Evolutionary conservation across 192 early-diverging fungal species (phyloP), one percentile per base, ranked within the genome.

Genomic region (Coemansia sp.): DNA sequence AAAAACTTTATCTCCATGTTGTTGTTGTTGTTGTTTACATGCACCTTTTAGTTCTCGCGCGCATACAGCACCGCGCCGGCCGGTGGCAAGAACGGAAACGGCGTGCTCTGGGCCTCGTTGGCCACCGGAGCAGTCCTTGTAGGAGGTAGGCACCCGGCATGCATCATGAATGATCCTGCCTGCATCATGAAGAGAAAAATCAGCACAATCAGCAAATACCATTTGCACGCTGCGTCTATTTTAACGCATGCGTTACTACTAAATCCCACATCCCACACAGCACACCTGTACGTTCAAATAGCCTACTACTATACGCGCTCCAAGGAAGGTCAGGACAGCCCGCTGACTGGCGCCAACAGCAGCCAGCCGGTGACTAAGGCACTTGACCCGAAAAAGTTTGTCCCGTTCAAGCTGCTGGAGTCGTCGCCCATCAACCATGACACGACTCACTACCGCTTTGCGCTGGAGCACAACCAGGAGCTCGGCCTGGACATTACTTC

Each of bases 401-500:
- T 66, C 1, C 42, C 57, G 29, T 85, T 85, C 61, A 82, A 59
- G 52, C 80, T 85, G 40, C 59, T 69, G 71, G 76, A 73, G 56
- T 56, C 64, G 36, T 51, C 85, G 51, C 82, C 83, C 7, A 83
- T 94, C 71, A 92, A 89, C 71, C 85, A 92, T 73, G 86, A 93
- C 69, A 90, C 89, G 32, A 79, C 77, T 0, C 60, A 77, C 38
- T 89, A 87, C 81, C 83, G 87, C 33, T 92, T 95, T 64, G 85
- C 69, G 5, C 80, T 94, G 48, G 88, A 87, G n/a, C 80, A 81
- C 14, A 81, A 87, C 48, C 84, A 90, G 51, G 82, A 83, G 57
- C 80, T 91, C 8, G 91, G 89, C 59, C 71, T 93, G 66, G 84
- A 87, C 50, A 84, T 88, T 29, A 88, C 92, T n/a, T 89, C 89